A percentile compares a stretch with the other conserved stretches of the same genome.
Evolutionary conservation across 164 flowering plant species (phyloP).

Genomic region (Vitis vinifera): ASM3070453v1 NC_081805.1:12694001-12694500

Average conservation of each 20-base stretch:
- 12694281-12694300: conserved; percentile 39
- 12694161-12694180: conserved; percentile 61
- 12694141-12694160: conserved; percentile 76
- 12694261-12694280: conserved; percentile 47
- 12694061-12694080: neutral
- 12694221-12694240: conserved; percentile 67
- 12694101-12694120: conserved; percentile 71
- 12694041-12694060: neutral
- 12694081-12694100: conserved; percentile 57
- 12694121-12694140: conserved; percentile 64
- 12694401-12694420: conserved; percentile 72
- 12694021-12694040: conserved; percentile 17
- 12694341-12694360: conserved; percentile 48
- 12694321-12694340: conserved; percentile 63
- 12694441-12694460: conserved; percentile 69
- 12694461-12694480: conserved; percentile 60
- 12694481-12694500: conserved; percentile 63
- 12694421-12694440: conserved; percentile 71
- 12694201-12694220: conserved; percentile 59
- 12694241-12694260: conserved; percentile 55
- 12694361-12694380: conserved; percentile 38
- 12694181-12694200: conserved; percentile 61
- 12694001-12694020: conserved; percentile 8
- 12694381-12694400: conserved; percentile 43
- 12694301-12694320: conserved; percentile 73